A percentile compares a stretch with the other conserved stretches of the same genome.
Conservation (phyloP, 2,329 filamentous ascomycete genomes). For the Paraphoma sp. region DNA sequence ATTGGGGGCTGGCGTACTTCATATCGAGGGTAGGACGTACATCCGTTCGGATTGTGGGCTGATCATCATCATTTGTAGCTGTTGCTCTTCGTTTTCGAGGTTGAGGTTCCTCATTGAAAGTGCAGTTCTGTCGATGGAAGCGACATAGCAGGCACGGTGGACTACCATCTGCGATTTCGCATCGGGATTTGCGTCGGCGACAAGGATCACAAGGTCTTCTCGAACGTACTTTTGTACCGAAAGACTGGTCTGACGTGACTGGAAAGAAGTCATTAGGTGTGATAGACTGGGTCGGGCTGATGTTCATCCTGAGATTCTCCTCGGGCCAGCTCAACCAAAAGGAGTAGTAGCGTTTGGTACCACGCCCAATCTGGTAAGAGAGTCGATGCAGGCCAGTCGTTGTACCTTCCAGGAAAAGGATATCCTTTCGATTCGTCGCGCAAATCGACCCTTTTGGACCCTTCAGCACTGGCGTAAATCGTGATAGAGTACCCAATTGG, state of each 20-base stretch:
- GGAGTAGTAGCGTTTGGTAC: not conserved
- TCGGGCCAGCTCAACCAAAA: not conserved
- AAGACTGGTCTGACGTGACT: slow-evolving; percentile 4
- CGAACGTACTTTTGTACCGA: slow-evolving; percentile 21
- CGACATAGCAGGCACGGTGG: slow-evolving; percentile 70
- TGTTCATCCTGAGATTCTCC: slow-evolving; percentile 14
- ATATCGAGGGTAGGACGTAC: not conserved
- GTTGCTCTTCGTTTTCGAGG: slow-evolving; percentile 70
- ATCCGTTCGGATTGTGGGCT: slow-evolving; percentile 2
- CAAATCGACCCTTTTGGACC: too few relatives aligned
- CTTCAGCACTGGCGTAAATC: too few relatives aligned
- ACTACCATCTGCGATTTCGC: slow-evolving; percentile 72
- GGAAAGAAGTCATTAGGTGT: slow-evolving; percentile 18
- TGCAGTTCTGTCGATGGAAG: slow-evolving; percentile 71
- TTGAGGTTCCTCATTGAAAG: slow-evolving; percentile 70
- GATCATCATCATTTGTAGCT: slow-evolving; percentile 10
- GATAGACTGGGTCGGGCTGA: slow-evolving; percentile 17
- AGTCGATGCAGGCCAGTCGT: not conserved
- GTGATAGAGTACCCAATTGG: too few relatives aligned
- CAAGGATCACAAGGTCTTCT: slow-evolving; percentile 70
- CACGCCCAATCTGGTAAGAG: not conserved
- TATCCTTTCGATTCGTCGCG: too few relatives aligned
- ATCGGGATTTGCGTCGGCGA: slow-evolving; percentile 68
- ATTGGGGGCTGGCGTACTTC: slow-evolving; percentile 4
- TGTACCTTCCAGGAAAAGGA: too few relatives aligned